Conservation (phyloP, 2,329 filamentous ascomycete species). For the Cordyceps farinosa region DNA sequence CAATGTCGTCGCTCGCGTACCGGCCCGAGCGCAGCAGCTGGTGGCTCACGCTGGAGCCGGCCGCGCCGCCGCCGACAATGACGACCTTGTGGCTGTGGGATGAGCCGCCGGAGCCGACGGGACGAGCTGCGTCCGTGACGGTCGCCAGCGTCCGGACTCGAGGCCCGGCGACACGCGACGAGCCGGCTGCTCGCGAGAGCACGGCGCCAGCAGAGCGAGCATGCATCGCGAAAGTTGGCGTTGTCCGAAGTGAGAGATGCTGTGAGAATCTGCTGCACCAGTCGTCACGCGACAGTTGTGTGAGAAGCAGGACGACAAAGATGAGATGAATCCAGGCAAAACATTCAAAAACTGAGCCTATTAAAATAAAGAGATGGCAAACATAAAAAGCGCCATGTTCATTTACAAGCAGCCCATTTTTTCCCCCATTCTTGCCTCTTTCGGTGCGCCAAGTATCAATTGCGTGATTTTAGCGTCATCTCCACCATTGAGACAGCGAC, state of each 20-base stretch:
- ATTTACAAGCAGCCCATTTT: conserved; percentile 10
- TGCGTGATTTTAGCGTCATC: conserved; percentile 15
- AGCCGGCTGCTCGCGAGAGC: neutral
- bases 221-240: neutral
- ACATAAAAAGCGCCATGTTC: neutral
- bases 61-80: conserved; percentile 63
- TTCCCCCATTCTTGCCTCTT: conserved; percentile 3
- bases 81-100: conserved; percentile 55
- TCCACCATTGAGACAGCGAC: conserved; percentile 10
- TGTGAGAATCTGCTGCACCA: neutral
- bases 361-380: neutral
- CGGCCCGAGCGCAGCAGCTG: conserved; percentile 60
- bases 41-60: conserved; percentile 62
- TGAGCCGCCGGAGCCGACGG: neutral
- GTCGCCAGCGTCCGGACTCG: neutral
- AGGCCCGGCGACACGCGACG: neutral
- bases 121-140: neutral
- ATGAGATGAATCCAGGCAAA: neutral
- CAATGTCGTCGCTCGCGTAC: conserved; percentile 58
- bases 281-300: neutral
- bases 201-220: neutral
- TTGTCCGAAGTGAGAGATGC: neutral
- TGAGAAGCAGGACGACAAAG: neutral
- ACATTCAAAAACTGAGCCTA: neutral
- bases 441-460: conserved; percentile 1